Conservation (phyloP, 805 yeast genomes). For the Kodamaea neixiangensis region DNA sequence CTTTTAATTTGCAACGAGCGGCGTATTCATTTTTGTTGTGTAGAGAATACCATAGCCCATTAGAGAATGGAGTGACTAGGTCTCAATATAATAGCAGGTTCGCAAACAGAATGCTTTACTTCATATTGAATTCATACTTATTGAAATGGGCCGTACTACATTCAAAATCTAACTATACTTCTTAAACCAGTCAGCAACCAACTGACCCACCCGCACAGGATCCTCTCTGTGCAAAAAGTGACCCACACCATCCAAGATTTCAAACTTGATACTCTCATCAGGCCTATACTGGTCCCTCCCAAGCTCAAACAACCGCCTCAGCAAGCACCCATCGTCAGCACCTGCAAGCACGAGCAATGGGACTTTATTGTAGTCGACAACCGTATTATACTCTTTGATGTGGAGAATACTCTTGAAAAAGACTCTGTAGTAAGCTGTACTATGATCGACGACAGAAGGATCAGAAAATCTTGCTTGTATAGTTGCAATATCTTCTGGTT, state of each 20-base stretch:
- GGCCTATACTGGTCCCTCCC: conserved; percentile 22
- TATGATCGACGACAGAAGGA: conserved; percentile 30
- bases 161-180: not conserved
- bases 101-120: no score
- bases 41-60: no score
- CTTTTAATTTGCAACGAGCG: no score
- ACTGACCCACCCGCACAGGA: conserved; percentile 29
- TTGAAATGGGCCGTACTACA: no score
- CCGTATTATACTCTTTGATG: conserved; percentile 21
- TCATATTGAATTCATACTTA: no score
- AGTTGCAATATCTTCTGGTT: conserved; percentile 24
- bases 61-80: no score
- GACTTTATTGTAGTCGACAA: conserved; percentile 34
- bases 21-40: no score
- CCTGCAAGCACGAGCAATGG: conserved; percentile 42
- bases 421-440: conserved; percentile 40
- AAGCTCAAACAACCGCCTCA: conserved; percentile 24
- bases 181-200: conserved; percentile 31
- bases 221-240: conserved; percentile 44
- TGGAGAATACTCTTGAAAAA: conserved; percentile 17
- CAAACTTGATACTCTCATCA: conserved; percentile 23
- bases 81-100: no score
- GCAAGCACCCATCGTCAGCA: conserved; percentile 40
- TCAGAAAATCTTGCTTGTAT: conserved; percentile 30
- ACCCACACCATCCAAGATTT: conserved; percentile 30